Evolutionary conservation across 192 early-diverging fungal genomes (phyloP), one percentile per base, ranked within the genome.

Genomic region (Coemansia sp.): DNA sequence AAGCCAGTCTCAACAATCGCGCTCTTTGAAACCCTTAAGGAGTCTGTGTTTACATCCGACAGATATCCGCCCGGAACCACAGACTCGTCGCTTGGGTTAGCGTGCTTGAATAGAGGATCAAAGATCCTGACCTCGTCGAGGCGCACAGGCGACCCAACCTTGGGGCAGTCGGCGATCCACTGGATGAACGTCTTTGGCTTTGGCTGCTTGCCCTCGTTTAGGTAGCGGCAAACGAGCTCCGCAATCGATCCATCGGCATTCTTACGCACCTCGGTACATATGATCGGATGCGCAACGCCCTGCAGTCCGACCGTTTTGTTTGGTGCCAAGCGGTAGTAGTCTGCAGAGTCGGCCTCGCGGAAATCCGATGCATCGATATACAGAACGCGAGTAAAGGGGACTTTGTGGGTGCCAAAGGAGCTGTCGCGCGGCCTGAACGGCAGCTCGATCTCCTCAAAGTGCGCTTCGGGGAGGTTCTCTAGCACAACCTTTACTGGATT

Each of bases 181-280:
- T 99, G 98, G 83, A 99, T 98, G 79, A 91, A 99, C 3, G 98
- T 90, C 87, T 97, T 99, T 59, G 98, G 94, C 82, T 93, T 92
- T 59, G 80, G 67, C 23, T 63, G 59, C 66, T 76, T 85, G 69
- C 85, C 84, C 20, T 78, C 85, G 69, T 89, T 87, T 62, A 96
- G 92, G 71, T 94, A 95, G 40, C 83, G 82, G 59, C 91, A 94
- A 42, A 88, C 79, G 33, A 99, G 68, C 74, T 96, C 92, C 20
- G 85, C 75, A 60, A 99, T 81, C 62, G 92, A 89, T 52, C 98
- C 98, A 45, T 85, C 71, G 6, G 81, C 77, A 76, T 93, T 89
- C 72, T 89, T 90, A 23, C 90, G 84, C 10, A 93, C 87, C 17
- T 86, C 87, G 8, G 85, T 87, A 72, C 91, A 95, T 5, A 88